Evolutionary conservation across 192 early-diverging fungal species (phyloP).

Genomic region (Diversispora epigaea): DNA sequence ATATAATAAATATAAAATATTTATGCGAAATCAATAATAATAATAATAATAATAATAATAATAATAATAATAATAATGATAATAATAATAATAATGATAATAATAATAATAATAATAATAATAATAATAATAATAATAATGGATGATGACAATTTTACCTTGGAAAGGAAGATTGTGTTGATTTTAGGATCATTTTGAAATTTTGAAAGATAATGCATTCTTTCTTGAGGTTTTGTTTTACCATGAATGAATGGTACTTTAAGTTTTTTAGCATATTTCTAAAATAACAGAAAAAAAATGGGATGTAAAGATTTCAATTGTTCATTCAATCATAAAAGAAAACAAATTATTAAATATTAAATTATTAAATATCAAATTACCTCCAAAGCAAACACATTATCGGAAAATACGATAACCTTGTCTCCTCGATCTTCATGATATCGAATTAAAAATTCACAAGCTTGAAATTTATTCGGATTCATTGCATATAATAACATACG

Average conservation of each 20-base stretch:
- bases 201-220: slow-evolving; percentile 88
- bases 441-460: slow-evolving; percentile 93
- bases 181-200: slow-evolving; percentile 90
- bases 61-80: no score
- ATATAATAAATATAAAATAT: no score
- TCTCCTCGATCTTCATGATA: slow-evolving; percentile 92
- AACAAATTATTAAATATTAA: neutral
- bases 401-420: slow-evolving; percentile 99
- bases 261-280: slow-evolving; percentile 77
- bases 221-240: slow-evolving; percentile 83
- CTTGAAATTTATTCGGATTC: slow-evolving; percentile 98
- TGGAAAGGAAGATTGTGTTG: slow-evolving; percentile 88
- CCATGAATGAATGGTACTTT: slow-evolving; percentile 89
- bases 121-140: no score
- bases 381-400: slow-evolving; percentile 94
- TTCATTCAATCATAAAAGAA: neutral
- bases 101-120: no score
- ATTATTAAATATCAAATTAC: slow-evolving; percentile 37
- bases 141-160: slow-evolving; percentile 29
- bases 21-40: no score
- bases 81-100: no score
- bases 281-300: neutral
- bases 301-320: neutral
- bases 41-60: no score
- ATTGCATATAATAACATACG: slow-evolving; percentile 86